Evolutionary conservation across 73 alveolate genomes (phyloP).

Genomic region (Tetrahymena borealis): DNA sequence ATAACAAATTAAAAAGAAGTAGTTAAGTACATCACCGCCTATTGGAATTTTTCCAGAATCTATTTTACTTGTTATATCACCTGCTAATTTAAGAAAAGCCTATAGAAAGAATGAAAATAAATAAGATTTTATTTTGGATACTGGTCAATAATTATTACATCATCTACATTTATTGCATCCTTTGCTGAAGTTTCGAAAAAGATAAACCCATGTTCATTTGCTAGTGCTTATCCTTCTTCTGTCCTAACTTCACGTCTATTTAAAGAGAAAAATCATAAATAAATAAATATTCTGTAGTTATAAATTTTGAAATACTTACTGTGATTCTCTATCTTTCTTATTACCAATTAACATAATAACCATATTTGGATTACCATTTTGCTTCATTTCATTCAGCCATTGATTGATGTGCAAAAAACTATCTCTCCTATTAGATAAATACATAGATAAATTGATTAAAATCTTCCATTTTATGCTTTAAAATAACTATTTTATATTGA

Average conservation of each 20-base stretch:
- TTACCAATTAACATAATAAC: constrained; percentile 38
- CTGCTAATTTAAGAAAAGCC: neutral
- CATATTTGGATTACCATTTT: constrained; percentile 45
- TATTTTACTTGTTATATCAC: neutral
- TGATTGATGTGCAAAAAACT: constrained; percentile 19
- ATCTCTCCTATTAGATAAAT: constrained; percentile 12
- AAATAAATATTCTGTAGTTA: neutral
- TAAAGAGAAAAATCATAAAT: too few relatives aligned
- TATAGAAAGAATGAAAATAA: neutral
- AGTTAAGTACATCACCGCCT: too few relatives aligned
- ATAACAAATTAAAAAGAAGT: too few relatives aligned
- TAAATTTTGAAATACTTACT: neutral
- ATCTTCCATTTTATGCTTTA: neutral
- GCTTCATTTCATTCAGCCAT: constrained; percentile 43
- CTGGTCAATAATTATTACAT: neutral
- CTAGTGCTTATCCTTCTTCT: neutral
- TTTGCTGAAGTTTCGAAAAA: neutral
- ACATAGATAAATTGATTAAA: neutral
- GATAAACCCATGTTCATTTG: neutral
- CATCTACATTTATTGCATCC: neutral
- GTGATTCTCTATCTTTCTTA: constrained; percentile 36
- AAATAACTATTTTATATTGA: neutral
- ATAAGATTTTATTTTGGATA: neutral
- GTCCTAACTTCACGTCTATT: neutral
- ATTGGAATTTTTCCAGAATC: neutral